Evolutionary conservation across 805 yeast genomes (phyloP), one percentile per base, ranked within the genome.

Genomic region (Suhomyces kilbournensis): DNA sequence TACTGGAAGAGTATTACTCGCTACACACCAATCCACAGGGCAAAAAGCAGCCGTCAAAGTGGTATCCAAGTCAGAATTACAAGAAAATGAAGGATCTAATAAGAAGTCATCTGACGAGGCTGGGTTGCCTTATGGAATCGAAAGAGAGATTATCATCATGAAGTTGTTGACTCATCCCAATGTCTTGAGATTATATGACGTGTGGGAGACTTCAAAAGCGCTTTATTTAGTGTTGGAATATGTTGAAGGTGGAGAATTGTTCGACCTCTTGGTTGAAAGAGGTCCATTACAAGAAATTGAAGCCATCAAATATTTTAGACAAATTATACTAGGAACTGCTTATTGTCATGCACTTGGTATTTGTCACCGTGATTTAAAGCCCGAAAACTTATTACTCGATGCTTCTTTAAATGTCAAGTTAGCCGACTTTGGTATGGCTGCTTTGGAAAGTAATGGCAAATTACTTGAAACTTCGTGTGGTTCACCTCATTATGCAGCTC

Each of bases 141-240:
- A 94, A 71, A 81, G 98, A 59, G 99, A 94, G 67, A 96, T 94
- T 57, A 92, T 94, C 61, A 94, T 94, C 60, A 94, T 93, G 99
- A 94, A 94, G 71, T 78, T 94, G 42, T 82, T 94, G 45, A 89
- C 94, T 54, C 98, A 94, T 69, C 90, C 96, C 10, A 93, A 94
- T 64, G 94, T 94, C 22, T 84, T 94, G 81, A 88, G 94, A 23
- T 76, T 94, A 39, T 94, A 91, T 66, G 99, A 94, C 65, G 99
- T 94, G 22, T 94, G 98, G 98, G 99, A 94, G 70, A 93, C 96
- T 58, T 86, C 90, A 58, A 90, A 90, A 64, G 97, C 93, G 54
- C 76, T 94, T 52, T 88, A 85, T 62, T 68, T 88, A 57, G 90
- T 88, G 14, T 71, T 88, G 48, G 96, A 88, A 65, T 88, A 87